A percentile compares a stretch with the other conserved stretches of the same genome.
These are phyloP conservation scores for Exophiala oligosperma DNA, from an alignment of 2,329 filamentous ascomycete genomes.

Conservation along the genomic window DNA sequence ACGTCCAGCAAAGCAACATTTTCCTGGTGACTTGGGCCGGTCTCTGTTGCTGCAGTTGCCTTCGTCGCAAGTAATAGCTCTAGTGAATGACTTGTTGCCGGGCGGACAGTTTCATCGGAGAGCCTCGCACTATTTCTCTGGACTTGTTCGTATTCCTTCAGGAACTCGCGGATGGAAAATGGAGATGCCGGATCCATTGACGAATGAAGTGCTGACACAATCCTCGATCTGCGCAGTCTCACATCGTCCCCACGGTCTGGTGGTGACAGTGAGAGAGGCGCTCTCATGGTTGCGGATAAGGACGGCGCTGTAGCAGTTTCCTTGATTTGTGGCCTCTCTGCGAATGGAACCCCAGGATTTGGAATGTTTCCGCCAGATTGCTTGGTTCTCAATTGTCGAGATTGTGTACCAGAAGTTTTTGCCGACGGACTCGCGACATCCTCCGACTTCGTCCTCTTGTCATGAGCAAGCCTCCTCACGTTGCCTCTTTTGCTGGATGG, in stretches of 20 bases:
- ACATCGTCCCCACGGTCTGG: slow-evolving; percentile 23
- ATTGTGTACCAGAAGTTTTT: slow-evolving; percentile 14
- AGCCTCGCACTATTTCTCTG: slow-evolving; percentile 30
- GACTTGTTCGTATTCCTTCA: slow-evolving; percentile 50
- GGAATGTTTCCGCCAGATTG: too few species aligned
- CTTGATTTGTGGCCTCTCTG: too few species aligned
- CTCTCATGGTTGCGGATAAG: too few species aligned
- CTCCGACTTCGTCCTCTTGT: slow-evolving; percentile 40
- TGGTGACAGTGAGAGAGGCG: slow-evolving; percentile 8
- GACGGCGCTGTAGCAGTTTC: too few species aligned
- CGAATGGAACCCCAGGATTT: too few species aligned
- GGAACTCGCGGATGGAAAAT: slow-evolving; percentile 54
- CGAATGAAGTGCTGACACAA: slow-evolving; percentile 52
- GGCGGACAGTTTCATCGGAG: slow-evolving; percentile 25
- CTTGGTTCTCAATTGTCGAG: neutral
- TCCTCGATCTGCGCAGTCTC: slow-evolving; percentile 50
- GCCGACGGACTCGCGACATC: neutral
- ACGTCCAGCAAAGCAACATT: slow-evolving; percentile 35
- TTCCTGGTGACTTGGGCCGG: slow-evolving; percentile 31
- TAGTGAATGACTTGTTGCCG: slow-evolving; percentile 25
- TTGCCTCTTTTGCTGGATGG: slow-evolving; percentile 33
- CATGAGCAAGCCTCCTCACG: slow-evolving; percentile 52
- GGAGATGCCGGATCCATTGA: slow-evolving; percentile 53
- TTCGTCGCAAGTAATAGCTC: slow-evolving; percentile 32
- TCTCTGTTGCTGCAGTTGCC: slow-evolving; percentile 34